Evolutionary conservation across 768 basidiomycete genomes (phyloP).

Genomic region (Calocybe gangraenosa): DNA sequence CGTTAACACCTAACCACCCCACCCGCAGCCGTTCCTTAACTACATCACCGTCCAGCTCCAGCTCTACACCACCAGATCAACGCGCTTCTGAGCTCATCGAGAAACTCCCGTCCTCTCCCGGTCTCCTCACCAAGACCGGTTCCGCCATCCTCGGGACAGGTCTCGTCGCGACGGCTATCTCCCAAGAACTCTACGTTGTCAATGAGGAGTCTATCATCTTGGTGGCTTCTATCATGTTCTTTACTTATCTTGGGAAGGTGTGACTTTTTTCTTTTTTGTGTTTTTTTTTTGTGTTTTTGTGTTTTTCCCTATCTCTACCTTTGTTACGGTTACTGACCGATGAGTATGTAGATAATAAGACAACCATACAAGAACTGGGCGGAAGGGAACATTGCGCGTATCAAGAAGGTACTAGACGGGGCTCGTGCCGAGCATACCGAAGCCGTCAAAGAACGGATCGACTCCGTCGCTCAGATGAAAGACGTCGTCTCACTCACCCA

Average conservation of each 20-base stretch:
- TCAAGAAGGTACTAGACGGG: slow-evolving; percentile 75
- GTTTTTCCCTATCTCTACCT: too few relatives aligned
- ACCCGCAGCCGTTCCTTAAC: slow-evolving; percentile 60
- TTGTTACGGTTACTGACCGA: too few relatives aligned
- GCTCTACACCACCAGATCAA: slow-evolving; percentile 75
- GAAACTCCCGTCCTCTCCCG: slow-evolving; percentile 78
- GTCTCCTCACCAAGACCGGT: slow-evolving; percentile 93
- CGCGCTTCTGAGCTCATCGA: slow-evolving; percentile 89
- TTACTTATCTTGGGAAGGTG: slow-evolving; percentile 80
- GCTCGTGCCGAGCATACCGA: slow-evolving; percentile 88
- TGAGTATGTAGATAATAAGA: slow-evolving; percentile 57
- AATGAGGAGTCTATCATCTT: slow-evolving; percentile 95
- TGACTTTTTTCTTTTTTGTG: slow-evolving; percentile 14
- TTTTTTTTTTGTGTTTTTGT: slow-evolving; percentile 4
- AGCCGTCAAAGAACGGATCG: slow-evolving; percentile 91
- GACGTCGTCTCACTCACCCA: slow-evolving; percentile 92
- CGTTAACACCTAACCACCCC: slow-evolving; percentile 9
- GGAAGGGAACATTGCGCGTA: slow-evolving; percentile 77
- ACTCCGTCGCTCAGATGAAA: slow-evolving; percentile 89
- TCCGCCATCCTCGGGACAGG: slow-evolving; percentile 89
- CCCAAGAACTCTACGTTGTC: slow-evolving; percentile 94
- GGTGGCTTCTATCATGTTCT: slow-evolving; percentile 77
- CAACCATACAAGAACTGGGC: slow-evolving; percentile 95
- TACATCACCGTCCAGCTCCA: too few relatives aligned
- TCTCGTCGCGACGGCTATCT: slow-evolving; percentile 86